These are phyloP conservation scores for Boehmeria nivea DNA, from an alignment of 306 rosid genomes.

Conservation along the genomic window DNA sequence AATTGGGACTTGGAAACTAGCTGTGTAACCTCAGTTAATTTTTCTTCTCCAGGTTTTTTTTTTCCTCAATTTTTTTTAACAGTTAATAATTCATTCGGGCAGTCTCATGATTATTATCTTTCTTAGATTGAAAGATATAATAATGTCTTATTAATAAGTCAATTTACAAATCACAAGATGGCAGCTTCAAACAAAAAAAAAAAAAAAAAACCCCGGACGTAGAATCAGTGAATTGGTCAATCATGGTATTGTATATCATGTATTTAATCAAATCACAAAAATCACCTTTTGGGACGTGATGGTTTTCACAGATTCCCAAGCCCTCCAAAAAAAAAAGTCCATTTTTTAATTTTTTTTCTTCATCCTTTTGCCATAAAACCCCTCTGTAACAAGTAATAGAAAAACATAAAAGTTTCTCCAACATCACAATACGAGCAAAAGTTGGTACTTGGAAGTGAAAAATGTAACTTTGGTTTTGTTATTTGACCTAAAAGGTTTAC, in stretches of 20 bases:
- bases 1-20: background rate
- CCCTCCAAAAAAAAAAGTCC: too few relatives aligned
- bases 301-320: too few relatives aligned
- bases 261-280: background rate
- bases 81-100: too few relatives aligned
- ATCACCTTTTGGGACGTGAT: background rate
- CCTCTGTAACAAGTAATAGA: background rate
- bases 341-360: too few relatives aligned
- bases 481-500: too few relatives aligned
- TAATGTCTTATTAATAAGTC: background rate
- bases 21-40: background rate
- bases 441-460: background rate
- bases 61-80: too few relatives aligned
- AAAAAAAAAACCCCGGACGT: background rate
- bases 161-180: too few relatives aligned
- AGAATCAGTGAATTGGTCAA: background rate
- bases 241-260: background rate
- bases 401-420: background rate
- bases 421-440: background rate
- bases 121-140: too few relatives aligned
- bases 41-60: too few relatives aligned
- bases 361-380: background rate
- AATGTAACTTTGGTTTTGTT: background rate
- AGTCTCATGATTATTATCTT: too few relatives aligned
- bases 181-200: too few relatives aligned